phyloP scores from a whole-genome alignment of 140 eudicot species.

The Artemisia princeps region DNA sequence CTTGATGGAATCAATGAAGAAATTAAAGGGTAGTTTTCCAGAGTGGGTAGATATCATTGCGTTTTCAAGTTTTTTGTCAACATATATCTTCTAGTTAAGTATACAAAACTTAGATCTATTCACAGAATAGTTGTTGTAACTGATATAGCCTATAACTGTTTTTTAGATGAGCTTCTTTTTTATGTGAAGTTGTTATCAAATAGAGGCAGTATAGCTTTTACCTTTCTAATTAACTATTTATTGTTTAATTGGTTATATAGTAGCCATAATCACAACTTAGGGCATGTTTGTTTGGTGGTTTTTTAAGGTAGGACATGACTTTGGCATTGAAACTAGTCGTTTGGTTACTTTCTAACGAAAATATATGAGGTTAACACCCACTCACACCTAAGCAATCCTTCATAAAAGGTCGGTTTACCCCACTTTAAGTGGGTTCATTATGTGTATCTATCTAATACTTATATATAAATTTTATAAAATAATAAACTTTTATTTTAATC shows the following conservation, averaged over 20 bases:
- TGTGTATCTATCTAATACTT: no score
- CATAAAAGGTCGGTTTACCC: no score
- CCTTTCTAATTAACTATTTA: background rate
- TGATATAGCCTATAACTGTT: constrained; percentile 5
- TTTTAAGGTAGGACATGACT: no score
- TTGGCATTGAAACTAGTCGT: no score
- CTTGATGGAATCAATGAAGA: constrained; percentile 49
- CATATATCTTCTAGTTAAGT: constrained; percentile 45
- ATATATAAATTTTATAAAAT: no score
- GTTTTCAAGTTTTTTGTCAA: constrained; percentile 66
- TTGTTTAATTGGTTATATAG: no score
- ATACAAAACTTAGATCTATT: constrained; percentile 11
- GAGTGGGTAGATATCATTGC: constrained; percentile 78
- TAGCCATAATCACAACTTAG: background rate
- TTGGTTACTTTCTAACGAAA: no score
- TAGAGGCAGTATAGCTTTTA: constrained; percentile 12
- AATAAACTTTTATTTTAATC: no score
- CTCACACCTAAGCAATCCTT: no score
- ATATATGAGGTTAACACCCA: no score
- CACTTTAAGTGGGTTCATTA: no score
- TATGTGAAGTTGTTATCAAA: constrained; percentile 3
- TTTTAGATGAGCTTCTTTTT: constrained; percentile 2
- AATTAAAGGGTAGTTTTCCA: constrained; percentile 65
- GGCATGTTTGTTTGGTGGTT: no score
- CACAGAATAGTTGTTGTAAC: constrained; percentile 21